Conservation (phyloP, 352 stramenopile genomes). For the Pythium periplocum region DNA sequence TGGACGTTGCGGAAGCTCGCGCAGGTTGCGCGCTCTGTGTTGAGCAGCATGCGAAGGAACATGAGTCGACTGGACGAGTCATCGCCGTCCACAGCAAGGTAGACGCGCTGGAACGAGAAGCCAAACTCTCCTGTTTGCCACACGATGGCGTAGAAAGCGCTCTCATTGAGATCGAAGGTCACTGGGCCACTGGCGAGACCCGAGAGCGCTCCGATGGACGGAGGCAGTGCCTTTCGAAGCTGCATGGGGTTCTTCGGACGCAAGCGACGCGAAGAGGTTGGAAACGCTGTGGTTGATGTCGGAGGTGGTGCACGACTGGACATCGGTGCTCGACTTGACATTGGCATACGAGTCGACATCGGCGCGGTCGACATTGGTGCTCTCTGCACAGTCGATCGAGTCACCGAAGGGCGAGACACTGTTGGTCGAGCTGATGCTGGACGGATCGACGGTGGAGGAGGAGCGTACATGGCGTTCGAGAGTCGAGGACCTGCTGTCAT, state of each 20-base stretch:
- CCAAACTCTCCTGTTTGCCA: conserved; percentile 66
- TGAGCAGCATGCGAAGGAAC: conserved; percentile 69
- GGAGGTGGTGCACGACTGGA: too few species aligned
- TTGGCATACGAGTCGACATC: too few species aligned
- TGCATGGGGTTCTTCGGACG: conserved; percentile 38
- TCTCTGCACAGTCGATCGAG: neutral
- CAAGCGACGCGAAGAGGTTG: conserved; percentile 23
- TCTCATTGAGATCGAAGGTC: conserved; percentile 48
- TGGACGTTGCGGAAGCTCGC: conserved; percentile 54
- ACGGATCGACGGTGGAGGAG: neutral
- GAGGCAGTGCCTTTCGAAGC: conserved; percentile 50
- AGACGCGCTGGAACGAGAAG: conserved; percentile 69
- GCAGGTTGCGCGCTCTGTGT: conserved; percentile 68
- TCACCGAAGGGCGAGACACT: neutral
- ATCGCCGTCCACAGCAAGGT: conserved; percentile 32
- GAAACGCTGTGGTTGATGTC: neutral
- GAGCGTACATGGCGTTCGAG: too few species aligned
- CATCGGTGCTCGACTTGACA: too few species aligned
- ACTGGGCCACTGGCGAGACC: conserved; percentile 51
- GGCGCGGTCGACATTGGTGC: neutral
- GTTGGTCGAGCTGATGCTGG: neutral
- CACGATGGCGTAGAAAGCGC: conserved; percentile 52
- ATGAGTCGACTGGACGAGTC: conserved; percentile 15
- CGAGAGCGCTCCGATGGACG: conserved; percentile 54
- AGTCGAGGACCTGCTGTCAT: too few species aligned